These are phyloP conservation scores for Globisporangium nodosum DNA, from an alignment of 352 stramenopile genomes.

Conservation along the genomic window DNA sequence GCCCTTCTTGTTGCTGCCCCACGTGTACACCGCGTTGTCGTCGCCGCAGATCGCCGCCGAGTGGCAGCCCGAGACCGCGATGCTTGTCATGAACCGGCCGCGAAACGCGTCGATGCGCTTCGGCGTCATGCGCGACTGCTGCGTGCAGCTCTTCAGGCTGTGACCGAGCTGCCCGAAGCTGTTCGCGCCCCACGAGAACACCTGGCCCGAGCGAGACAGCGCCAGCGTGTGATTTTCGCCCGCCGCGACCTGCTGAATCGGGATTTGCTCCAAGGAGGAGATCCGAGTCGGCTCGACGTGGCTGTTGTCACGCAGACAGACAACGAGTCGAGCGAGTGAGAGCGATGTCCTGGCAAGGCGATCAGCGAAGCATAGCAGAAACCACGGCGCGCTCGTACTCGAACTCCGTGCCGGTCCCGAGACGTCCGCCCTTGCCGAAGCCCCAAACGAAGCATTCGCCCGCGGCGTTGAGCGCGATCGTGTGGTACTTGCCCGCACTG, in stretches of 20 bases:
- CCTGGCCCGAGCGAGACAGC: constrained; percentile 52
- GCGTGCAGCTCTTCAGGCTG: constrained; percentile 44
- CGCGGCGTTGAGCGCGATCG: constrained; percentile 50
- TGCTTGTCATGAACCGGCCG: constrained; percentile 41
- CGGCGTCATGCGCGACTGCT: constrained; percentile 49
- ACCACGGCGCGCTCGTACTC: constrained; percentile 31
- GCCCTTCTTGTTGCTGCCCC: constrained; percentile 76
- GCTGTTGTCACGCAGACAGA: neutral
- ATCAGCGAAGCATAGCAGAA: neutral
- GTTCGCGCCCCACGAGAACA: constrained; percentile 84
- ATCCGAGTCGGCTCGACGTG: constrained; percentile 60
- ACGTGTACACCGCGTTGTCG: constrained; percentile 57
- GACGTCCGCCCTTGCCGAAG: constrained; percentile 73
- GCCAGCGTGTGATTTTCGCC: constrained; percentile 81
- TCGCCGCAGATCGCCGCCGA: constrained; percentile 56
- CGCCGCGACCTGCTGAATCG: constrained; percentile 59
- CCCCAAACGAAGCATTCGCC: constrained; percentile 79
- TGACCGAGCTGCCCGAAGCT: constrained; percentile 76
- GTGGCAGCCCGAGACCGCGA: constrained; percentile 66
- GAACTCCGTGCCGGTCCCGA: constrained; percentile 73
- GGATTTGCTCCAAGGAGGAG: constrained; percentile 38
- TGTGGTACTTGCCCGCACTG: constrained; percentile 80
- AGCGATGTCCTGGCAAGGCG: too few relatives aligned
- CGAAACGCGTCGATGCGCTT: constrained; percentile 76
- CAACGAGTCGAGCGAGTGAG: neutral